Conservation (phyloP, 768 basidiomycete species). For the Chlorophyllum brunneum region DNA sequence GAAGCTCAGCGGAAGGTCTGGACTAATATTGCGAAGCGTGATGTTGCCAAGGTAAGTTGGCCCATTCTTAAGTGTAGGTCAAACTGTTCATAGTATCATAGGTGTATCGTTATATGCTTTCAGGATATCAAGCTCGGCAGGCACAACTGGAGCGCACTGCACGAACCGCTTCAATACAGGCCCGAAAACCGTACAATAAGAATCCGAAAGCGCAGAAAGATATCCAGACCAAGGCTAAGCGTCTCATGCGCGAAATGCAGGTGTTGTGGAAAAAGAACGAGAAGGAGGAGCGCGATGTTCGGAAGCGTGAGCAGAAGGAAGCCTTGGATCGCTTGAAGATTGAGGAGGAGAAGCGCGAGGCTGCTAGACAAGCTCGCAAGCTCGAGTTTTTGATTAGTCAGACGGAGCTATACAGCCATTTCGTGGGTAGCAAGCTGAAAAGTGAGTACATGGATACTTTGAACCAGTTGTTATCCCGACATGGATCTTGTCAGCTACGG, state of each 20-base stretch:
- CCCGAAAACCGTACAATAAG: conserved; percentile 68
- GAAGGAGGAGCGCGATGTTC: conserved; percentile 89
- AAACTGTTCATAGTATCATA: conserved; percentile 22
- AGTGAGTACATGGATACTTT: conserved; percentile 43
- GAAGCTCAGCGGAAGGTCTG: conserved; percentile 87
- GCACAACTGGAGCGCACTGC: conserved; percentile 75
- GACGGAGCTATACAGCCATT: conserved; percentile 97
- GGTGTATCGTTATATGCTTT: conserved; percentile 78
- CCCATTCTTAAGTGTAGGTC: neutral
- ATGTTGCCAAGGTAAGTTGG: conserved; percentile 70
- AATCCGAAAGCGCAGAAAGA: conserved; percentile 81
- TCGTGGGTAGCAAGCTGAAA: conserved; percentile 95
- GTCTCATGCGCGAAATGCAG: conserved; percentile 93
- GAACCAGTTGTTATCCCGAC: conserved; percentile 14
- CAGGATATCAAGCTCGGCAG: conserved; percentile 62
- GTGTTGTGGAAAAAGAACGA: conserved; percentile 98
- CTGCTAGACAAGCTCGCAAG: conserved; percentile 90
- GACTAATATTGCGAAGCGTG: conserved; percentile 82
- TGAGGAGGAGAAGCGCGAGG: conserved; percentile 92
- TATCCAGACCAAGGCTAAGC: conserved; percentile 77
- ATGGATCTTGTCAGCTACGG: conserved; percentile 50
- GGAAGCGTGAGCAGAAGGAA: conserved; percentile 93
- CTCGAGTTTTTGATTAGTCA: conserved; percentile 98
- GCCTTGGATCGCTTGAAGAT: conserved; percentile 82
- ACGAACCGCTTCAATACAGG: conserved; percentile 70